These are phyloP conservation scores for Claviceps citrina DNA, from an alignment of 2,329 filamentous ascomycete species.

Conservation along the genomic window DNA sequence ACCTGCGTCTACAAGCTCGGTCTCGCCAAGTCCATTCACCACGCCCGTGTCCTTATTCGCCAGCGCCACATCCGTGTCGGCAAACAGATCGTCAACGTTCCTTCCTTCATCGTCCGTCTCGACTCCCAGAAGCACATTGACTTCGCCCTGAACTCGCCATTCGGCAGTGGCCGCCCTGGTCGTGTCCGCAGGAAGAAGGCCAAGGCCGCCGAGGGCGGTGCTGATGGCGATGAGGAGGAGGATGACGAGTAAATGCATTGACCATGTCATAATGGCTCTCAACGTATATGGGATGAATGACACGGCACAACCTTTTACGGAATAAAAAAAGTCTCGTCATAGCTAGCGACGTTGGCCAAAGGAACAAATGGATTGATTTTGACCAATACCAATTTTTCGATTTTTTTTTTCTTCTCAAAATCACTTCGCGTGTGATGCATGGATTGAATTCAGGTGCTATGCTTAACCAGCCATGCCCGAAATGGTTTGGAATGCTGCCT, in stretches of 20 bases:
- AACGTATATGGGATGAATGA: slow-evolving; percentile 15
- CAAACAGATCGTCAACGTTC: slow-evolving; percentile 99
- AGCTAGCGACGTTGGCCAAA: slow-evolving; percentile 36
- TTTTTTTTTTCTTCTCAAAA: background rate
- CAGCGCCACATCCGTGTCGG: slow-evolving; percentile 99
- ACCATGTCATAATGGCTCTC: slow-evolving; percentile 17
- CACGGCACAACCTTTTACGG: slow-evolving; percentile 22
- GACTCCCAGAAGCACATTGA: slow-evolving; percentile 99
- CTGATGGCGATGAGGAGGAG: slow-evolving; percentile 68
- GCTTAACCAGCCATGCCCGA: no score
- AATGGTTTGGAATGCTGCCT: no score
- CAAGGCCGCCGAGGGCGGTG: slow-evolving; percentile 79
- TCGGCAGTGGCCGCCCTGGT: slow-evolving; percentile 89
- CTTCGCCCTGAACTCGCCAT: slow-evolving; percentile 93
- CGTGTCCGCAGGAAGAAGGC: slow-evolving; percentile 99
- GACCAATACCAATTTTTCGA: slow-evolving; percentile 12
- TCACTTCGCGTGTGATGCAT: no score
- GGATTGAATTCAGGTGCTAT: no score
- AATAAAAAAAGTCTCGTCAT: slow-evolving; percentile 27
- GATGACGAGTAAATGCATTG: slow-evolving; percentile 52
- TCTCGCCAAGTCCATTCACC: slow-evolving; percentile 99
- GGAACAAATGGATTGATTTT: slow-evolving; percentile 31
- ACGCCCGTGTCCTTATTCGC: slow-evolving; percentile 98
- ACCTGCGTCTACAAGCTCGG: slow-evolving; percentile 99
- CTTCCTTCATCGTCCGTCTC: slow-evolving; percentile 97